phyloP scores from a whole-genome alignment of 805 yeast species.

The Yarrowia yakushimensis region DNA sequence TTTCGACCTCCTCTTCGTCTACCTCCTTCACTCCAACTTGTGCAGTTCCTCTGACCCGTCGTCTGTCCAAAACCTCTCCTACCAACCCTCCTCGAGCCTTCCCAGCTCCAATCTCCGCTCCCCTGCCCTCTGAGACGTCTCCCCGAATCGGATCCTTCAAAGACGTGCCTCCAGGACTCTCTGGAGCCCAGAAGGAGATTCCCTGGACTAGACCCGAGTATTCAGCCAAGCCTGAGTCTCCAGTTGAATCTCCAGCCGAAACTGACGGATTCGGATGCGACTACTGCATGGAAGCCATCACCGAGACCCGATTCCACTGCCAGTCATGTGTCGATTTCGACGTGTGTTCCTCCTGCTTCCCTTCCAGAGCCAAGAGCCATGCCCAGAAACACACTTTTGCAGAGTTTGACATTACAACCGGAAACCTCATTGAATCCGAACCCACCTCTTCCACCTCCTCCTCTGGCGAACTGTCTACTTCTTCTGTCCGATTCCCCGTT shows the following conservation, averaged over 20 bases:
- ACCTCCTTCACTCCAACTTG: neutral
- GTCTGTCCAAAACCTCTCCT: constrained; percentile 1
- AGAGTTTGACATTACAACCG: neutral
- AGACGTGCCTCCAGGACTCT: constrained; percentile 11
- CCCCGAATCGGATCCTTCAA: constrained; percentile 12
- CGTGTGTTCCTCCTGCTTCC: constrained; percentile 40
- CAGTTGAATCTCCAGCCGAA: neutral
- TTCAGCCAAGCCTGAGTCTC: neutral
- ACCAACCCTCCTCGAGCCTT: neutral
- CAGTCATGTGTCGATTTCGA: constrained; percentile 49
- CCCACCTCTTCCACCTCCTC: neutral
- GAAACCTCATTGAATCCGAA: neutral
- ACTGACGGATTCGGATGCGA: neutral
- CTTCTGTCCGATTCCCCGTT: neutral
- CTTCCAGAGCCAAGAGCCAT: constrained; percentile 18
- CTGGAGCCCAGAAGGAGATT: constrained; percentile 15
- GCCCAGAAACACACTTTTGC: constrained; percentile 2
- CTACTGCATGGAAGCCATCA: constrained; percentile 29
- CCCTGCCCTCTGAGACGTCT: neutral
- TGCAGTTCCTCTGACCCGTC: neutral
- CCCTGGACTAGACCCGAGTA: no score
- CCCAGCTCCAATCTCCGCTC: neutral
- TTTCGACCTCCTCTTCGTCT: neutral
- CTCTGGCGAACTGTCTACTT: neutral
- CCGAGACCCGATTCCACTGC: constrained; percentile 49